These are phyloP conservation scores for Psilocybe mexicana DNA, from an alignment of 1,284 basidiomycete genomes.

Conservation along the genomic window DNA sequence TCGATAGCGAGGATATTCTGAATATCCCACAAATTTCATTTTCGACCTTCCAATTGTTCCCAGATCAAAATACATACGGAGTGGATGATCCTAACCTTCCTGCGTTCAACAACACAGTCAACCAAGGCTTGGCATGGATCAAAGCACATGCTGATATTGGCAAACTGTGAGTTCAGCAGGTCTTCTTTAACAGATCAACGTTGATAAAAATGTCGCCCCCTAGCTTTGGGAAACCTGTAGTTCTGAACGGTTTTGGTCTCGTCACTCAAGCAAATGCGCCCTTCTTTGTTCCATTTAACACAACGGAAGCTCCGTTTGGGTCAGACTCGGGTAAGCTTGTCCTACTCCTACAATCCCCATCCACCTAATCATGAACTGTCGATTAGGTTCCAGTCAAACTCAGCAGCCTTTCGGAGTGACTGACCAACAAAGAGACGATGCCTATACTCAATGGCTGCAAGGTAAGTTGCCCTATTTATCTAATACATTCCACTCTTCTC, in stretches of 20 bases:
- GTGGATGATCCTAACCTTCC: constrained; percentile 44
- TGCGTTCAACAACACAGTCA: constrained; percentile 51
- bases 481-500: neutral
- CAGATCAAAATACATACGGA: constrained; percentile 60
- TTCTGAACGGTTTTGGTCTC: constrained; percentile 59
- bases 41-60: constrained; percentile 63
- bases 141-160: constrained; percentile 44
- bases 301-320: constrained; percentile 44
- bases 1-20: constrained; percentile 68
- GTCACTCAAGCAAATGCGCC: constrained; percentile 55
- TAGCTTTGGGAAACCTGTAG: constrained; percentile 59
- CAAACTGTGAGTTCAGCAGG: constrained; percentile 37
- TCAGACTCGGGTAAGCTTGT: constrained; percentile 32
- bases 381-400: constrained; percentile 11
- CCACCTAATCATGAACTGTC: neutral
- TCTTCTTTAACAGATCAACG: neutral
- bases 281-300: constrained; percentile 63
- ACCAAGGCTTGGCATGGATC: constrained; percentile 58
- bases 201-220: neutral
- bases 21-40: constrained; percentile 59
- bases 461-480: too few species aligned
- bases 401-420: constrained; percentile 47
- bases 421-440: constrained; percentile 47
- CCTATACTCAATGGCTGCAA: constrained; percentile 36
- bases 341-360: neutral